Evolutionary conservation across 2,329 filamentous ascomycete genomes (phyloP), one percentile per base, ranked within the genome.

Genomic region (Didymellaceae sp.): DNA sequence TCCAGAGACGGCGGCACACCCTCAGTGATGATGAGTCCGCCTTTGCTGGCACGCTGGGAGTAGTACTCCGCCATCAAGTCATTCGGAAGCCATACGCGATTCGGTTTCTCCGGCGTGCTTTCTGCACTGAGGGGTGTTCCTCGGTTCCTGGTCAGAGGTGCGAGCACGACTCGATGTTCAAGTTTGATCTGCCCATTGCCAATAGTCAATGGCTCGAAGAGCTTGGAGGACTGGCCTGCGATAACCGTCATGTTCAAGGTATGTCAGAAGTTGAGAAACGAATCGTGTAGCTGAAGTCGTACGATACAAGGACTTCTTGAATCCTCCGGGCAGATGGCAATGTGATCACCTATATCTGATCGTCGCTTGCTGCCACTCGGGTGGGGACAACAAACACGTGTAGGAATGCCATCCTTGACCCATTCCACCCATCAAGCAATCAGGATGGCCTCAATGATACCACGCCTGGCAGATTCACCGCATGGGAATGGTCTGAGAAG

Each of bases 1-100:
- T 77, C 75, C 2, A 75, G 63, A 65, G 63, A 79, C 63, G 72
- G 81, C 70, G 76, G 77, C 4, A 80, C 80, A 1, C 76, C 82
- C 61, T 86, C 84, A 2, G 78, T 78, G 52, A 86, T 81, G 24
- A 86, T 60, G 1, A 86, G 72, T 1, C 80, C 83, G 17, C 82
- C 82, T 2, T 76, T 73, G 2, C 75, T 72, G 21, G 74, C 76
- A 21, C 82, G 75, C 58, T 84, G 80, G 6, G 65, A 67, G 62
- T 84, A 83, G 68, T 83, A 80, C 39, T 80, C 75, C 10, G 65
- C 61, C 5, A 75, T 72, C 14, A 66, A 28, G 3, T 76, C 71
- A 6, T 74, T 71, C 1, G 75, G 74, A 25, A 76, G 62, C 75
- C 80, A 84, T 33, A 77, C 69, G 30, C 80, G 75, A 62, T 77